Evolutionary conservation across 208 protist genomes (phyloP), one percentile per base, ranked within the genome.

Genomic region (Leishmania gerbilli): DNA sequence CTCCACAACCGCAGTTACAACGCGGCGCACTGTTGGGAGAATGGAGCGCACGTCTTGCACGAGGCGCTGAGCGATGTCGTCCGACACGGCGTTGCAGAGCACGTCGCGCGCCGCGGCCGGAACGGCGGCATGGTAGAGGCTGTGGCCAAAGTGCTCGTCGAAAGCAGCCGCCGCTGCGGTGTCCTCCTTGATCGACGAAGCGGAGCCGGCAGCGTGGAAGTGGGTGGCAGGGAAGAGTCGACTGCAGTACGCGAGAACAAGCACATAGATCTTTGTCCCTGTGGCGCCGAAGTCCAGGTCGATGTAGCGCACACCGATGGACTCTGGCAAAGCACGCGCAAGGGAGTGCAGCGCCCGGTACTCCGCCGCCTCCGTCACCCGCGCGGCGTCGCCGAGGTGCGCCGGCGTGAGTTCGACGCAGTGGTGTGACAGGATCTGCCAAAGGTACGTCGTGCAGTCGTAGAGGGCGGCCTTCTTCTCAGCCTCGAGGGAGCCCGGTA

Each of bases 241-340:
- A 40, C 90, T 89, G 79, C 91, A 92, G 82, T 95, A 89, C 56
- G 91, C 90, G 21, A 96, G 86, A 53, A 95, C 74, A 53, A 96
- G 90, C 9, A 96, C 64, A 67, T 89, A 93, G 40, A 96, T 82
- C 86, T 97, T 97, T 71, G 82, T 90, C 51, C 77, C 81, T 13
- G 83, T 62, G 68, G 84, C 74, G 42, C 58, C 71, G 79, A 94
- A 96, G 84, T 96, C 91, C 47, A 95, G 62, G 78, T 95, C 88
- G 56, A 95, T 77, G 79, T 92, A 92, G 45, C 81, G 84, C 68
- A 97, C 89, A 21, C 78, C 79, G 11, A 92, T 45, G 1, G 45
- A 40, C 2, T 81, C 71, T 3, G 93, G 93, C 75, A 97, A 87
- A 15, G 89, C 87, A 11, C 92, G 91, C 0, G 93, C 92, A 24